phyloP scores from a whole-genome alignment of 2,329 filamentous ascomycete genomes.

The Fusarium verticillioides region DNA sequence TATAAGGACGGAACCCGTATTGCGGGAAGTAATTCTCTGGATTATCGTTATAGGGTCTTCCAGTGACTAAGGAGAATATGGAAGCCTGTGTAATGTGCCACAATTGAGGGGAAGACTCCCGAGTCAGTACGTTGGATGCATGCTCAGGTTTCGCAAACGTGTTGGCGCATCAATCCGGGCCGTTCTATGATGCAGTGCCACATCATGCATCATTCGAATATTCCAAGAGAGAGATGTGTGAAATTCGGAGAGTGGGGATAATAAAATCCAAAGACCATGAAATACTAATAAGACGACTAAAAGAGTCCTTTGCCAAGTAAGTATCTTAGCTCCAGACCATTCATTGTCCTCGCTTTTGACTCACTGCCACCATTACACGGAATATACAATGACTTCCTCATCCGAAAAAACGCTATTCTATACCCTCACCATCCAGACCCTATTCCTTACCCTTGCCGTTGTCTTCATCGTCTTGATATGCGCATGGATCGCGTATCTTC shows the following conservation, averaged over 20 bases:
- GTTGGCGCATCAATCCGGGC: background rate
- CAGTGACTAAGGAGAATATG: background rate
- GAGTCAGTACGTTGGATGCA: background rate
- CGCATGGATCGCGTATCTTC: background rate
- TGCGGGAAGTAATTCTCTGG: accelerated
- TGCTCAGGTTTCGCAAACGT: background rate
- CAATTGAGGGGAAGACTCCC: background rate
- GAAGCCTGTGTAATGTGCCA: background rate
- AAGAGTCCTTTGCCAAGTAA: background rate
- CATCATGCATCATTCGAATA: background rate
- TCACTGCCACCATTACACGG: too few species aligned
- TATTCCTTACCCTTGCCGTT: background rate
- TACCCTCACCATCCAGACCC: background rate
- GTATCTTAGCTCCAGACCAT: too few species aligned
- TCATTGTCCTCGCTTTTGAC: background rate
- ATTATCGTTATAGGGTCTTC: background rate
- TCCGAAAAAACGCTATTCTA: accelerated
- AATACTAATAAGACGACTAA: background rate
- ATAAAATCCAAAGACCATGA: accelerated
- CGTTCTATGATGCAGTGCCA: background rate
- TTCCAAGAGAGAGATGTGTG: background rate
- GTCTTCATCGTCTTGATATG: background rate
- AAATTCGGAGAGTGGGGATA: background rate
- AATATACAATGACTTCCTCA: background rate
- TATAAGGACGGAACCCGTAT: background rate